Evolutionary conservation across 2,329 filamentous ascomycete species (phyloP), one percentile per base, ranked within the genome.

Genomic region (Arthrocladium fulminans): DNA sequence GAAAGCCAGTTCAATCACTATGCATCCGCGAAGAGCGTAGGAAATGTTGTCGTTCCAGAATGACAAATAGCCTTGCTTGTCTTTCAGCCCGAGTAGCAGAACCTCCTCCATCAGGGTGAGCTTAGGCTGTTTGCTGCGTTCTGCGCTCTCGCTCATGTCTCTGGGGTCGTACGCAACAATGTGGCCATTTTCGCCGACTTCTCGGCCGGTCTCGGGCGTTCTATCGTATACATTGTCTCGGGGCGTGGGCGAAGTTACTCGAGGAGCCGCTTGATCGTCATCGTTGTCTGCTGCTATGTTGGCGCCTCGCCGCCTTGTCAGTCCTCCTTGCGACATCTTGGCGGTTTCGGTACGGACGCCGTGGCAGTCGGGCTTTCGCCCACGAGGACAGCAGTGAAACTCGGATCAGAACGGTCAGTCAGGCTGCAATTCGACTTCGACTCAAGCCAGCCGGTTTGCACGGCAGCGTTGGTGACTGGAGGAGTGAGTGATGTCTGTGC

Each of bases 41-140:
- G 89, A 96, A 63, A 98, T 98, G 72, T 98, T 98, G 71, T 98
- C 92, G 71, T 98, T 98, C 92, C 92, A 98, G 71, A 98, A 98
- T 24, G 90, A 97, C 55, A 98, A 81, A 65, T 98, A 97, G 57
- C 92, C 92, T 88, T 98, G 92, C 74, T 97, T 98, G 71, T 98
- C 92, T 72, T 98, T 98, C 62, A 98, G 73, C 9, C 92, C 92
- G 69, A 98, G 79, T 61, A 98, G 75, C 63, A 98, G 75, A 47
- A 98, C 84, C 72, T 98, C 92, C 73, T 98, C 92, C 92, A 98
- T 98, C 65, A 98, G 74, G 32, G 92, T 98, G 65, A 98, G 74
- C 75, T 97, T 98, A 41, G 92, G 92, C 74, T 97, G 90, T 74
- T 96, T 97, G 77, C 80, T 92, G 66, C 92, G 77, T 75, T 98